A percentile compares a stretch with the other conserved stretches of the same genome.
These are phyloP conservation scores for Akanthomyces dipterigenus DNA, from an alignment of 2,329 filamentous ascomycete genomes.

Conservation along the genomic window DNA sequence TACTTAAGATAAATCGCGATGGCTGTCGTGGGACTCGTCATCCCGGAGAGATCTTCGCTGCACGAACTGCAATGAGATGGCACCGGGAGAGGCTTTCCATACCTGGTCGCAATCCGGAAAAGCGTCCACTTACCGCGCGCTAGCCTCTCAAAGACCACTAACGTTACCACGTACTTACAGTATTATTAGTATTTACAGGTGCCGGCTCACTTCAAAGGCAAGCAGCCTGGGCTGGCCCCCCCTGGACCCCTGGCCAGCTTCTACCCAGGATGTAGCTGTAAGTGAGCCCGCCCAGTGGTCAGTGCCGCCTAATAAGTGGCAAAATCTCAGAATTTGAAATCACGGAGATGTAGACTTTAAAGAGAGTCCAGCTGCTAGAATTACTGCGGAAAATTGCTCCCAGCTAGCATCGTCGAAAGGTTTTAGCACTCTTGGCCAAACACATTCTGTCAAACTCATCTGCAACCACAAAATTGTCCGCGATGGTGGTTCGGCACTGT, in stretches of 20 bases:
- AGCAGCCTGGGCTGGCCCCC: no score
- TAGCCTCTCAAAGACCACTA: background rate
- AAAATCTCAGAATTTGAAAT: background rate
- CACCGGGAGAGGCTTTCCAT: background rate
- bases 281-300: background rate
- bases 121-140: background rate
- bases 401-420: no score
- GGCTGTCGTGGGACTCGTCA: background rate
- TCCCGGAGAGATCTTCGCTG: constrained; percentile 2
- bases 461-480: background rate
- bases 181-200: background rate
- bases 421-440: background rate
- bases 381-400: background rate
- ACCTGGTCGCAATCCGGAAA: background rate
- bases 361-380: background rate
- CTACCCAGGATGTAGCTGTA: background rate
- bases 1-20: background rate
- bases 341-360: background rate
- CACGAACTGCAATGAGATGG: background rate
- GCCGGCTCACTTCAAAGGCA: background rate
- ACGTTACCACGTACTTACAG: background rate
- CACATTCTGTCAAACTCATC: background rate
- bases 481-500: background rate
- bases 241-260: background rate
- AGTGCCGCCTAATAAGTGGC: background rate